phyloP scores from a whole-genome alignment of 768 basidiomycete species.

The Cystobasidium onofrii region DNA sequence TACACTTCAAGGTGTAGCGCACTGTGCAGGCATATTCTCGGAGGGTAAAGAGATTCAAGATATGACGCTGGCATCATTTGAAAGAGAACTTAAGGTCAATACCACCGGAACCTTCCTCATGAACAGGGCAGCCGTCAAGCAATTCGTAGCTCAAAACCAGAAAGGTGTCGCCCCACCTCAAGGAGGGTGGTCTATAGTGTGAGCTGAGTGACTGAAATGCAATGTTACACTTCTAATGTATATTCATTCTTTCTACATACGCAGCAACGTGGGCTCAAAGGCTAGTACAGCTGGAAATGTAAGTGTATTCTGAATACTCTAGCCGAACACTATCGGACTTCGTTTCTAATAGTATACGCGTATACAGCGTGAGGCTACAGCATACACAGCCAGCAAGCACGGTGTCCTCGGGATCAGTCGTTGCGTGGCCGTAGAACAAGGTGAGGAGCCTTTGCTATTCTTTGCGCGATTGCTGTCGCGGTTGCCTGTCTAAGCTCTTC shows the following conservation, averaged over 20 bases:
- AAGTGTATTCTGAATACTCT: background rate
- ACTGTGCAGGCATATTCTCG: constrained; percentile 30
- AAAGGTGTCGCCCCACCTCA: constrained; percentile 11
- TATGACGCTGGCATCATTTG: constrained; percentile 18
- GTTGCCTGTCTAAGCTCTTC: background rate
- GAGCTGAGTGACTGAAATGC: no score
- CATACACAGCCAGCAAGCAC: constrained; percentile 22
- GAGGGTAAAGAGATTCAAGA: constrained; percentile 26
- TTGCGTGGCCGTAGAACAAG: constrained; percentile 26
- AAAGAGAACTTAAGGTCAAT: constrained; percentile 30
- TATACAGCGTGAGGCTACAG: constrained; percentile 10
- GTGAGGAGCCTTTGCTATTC: background rate
- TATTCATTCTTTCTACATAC: no score
- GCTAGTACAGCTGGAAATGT: constrained; percentile 30
- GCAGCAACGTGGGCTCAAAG: constrained; percentile 32
- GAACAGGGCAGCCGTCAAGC: constrained; percentile 15
- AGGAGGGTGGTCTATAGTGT: constrained; percentile 31
- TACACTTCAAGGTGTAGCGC: constrained; percentile 20
- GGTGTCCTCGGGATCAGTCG: constrained; percentile 22
- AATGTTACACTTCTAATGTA: no score
- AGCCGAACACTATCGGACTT: background rate
- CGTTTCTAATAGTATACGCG: background rate
- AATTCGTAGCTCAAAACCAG: constrained; percentile 21
- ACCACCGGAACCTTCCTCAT: constrained; percentile 29
- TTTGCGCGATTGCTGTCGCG: background rate